phyloP scores from a whole-genome alignment of 352 stramenopile genomes.

The Globisporangium rhizosaccharum region DNA sequence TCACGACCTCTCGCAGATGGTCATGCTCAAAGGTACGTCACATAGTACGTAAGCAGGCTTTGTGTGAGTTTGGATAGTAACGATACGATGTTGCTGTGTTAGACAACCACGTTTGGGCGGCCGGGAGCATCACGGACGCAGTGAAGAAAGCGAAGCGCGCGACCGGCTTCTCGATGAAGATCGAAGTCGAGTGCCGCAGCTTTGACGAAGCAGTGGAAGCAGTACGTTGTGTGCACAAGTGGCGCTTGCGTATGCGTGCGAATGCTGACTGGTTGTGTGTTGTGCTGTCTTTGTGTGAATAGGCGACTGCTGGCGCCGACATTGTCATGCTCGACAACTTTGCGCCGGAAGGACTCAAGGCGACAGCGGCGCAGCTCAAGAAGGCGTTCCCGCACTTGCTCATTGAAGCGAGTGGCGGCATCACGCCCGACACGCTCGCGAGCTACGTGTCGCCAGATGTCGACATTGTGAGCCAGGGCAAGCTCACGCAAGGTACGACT shows the following conservation, averaged over 20 bases:
- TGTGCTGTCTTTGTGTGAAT: constrained; percentile 1
- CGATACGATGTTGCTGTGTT: not conserved
- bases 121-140: constrained; percentile 93
- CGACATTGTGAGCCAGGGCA: constrained; percentile 96
- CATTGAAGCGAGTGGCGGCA: constrained; percentile 97
- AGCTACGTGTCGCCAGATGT: constrained; percentile 93
- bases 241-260: not conserved
- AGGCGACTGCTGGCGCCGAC: constrained; percentile 71
- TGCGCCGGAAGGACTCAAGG: constrained; percentile 87
- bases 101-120: constrained; percentile 98
- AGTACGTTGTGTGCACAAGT: constrained; percentile 18
- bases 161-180: constrained; percentile 97
- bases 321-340: constrained; percentile 99
- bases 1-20: constrained; percentile 98
- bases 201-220: constrained; percentile 94
- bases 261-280: constrained; percentile 2
- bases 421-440: constrained; percentile 92
- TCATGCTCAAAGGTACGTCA: constrained; percentile 95
- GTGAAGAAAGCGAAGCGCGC: constrained; percentile 90
- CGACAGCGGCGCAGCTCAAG: constrained; percentile 91
- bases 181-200: constrained; percentile 96
- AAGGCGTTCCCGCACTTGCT: constrained; percentile 92
- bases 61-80: too few relatives aligned
- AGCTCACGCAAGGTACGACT: constrained; percentile 91
- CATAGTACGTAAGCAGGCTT: too few relatives aligned